phyloP scores from a whole-genome alignment of 352 stramenopile species.

The Pythium chondricola region DNA sequence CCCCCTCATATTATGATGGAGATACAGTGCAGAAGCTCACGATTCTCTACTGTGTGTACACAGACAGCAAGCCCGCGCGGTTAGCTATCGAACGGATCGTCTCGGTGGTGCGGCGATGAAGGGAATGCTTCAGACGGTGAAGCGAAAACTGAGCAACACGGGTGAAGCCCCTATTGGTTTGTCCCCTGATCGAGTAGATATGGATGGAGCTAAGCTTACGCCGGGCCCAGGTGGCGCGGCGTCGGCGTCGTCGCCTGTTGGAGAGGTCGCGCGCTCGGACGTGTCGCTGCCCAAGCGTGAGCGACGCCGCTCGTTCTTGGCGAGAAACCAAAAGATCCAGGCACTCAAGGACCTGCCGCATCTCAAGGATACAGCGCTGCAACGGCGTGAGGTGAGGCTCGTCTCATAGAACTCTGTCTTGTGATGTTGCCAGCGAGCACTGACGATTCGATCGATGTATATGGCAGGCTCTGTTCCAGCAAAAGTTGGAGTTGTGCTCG shows the following conservation, averaged over 20 bases:
- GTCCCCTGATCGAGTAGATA: slow-evolving; percentile 56
- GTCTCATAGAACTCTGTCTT: no score
- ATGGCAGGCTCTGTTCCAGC: slow-evolving; percentile 89
- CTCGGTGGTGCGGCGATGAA: slow-evolving; percentile 53
- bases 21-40: no score
- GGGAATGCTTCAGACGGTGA: slow-evolving; percentile 87
- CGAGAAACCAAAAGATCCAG: slow-evolving; percentile 83
- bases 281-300: slow-evolving; percentile 80
- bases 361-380: slow-evolving; percentile 79
- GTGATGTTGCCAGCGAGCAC: not conserved
- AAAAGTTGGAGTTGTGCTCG: slow-evolving; percentile 94
- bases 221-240: slow-evolving; percentile 2
- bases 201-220: slow-evolving; percentile 37
- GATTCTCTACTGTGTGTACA: no score
- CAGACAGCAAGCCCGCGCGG: slow-evolving; percentile 14
- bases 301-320: slow-evolving; percentile 74
- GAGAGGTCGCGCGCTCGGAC: slow-evolving; percentile 72
- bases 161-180: slow-evolving; percentile 50
- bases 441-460: not conserved
- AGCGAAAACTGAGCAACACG: slow-evolving; percentile 85
- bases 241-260: slow-evolving; percentile 40
- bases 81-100: slow-evolving; percentile 8
- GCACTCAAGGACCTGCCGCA: slow-evolving; percentile 80
- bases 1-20: no score
- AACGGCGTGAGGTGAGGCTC: slow-evolving; percentile 64